phyloP scores from a whole-genome alignment of 441 rosid genomes.

The Brassica balearica region DNA sequence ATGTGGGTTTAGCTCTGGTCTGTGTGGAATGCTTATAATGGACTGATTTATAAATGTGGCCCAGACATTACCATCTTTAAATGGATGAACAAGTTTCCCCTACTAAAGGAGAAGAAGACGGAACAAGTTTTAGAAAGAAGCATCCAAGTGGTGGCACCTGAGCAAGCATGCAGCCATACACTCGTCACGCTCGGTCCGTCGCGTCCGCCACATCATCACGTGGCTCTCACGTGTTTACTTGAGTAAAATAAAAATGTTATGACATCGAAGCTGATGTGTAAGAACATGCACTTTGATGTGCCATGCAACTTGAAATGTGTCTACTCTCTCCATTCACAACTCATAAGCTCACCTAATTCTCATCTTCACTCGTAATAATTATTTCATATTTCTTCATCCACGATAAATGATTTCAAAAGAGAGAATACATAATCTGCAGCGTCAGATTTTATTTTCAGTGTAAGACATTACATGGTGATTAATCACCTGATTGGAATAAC shows the following conservation, averaged over 20 bases:
- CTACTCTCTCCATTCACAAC: constrained; percentile 21
- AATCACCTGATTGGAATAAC: background rate
- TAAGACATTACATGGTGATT: background rate
- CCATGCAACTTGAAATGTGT: constrained; percentile 68
- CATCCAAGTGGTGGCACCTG: constrained; percentile 29
- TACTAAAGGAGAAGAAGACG: background rate
- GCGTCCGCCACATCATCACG: constrained; percentile 35
- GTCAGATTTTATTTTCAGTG: background rate
- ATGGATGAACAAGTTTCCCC: background rate
- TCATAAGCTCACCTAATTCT: constrained; percentile 10
- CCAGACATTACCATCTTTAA: background rate
- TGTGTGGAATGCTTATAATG: background rate
- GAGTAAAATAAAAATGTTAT: background rate
- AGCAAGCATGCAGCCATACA: constrained; percentile 40
- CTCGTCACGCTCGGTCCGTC: constrained; percentile 40
- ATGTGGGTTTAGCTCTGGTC: background rate
- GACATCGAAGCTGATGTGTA: constrained; percentile 50
- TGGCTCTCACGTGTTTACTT: constrained; percentile 9
- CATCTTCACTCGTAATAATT: background rate
- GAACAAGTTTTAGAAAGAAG: background rate
- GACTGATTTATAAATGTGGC: background rate
- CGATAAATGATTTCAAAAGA: background rate
- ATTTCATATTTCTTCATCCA: constrained; percentile 3
- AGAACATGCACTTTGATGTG: constrained; percentile 22
- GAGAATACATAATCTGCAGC: background rate